Percentiles rank a stretch among this genome's conserved stretches.
These are phyloP conservation scores for Verticillium albo-atrum DNA, from an alignment of 2,329 filamentous ascomycete species.

Conservation along the genomic window DNA sequence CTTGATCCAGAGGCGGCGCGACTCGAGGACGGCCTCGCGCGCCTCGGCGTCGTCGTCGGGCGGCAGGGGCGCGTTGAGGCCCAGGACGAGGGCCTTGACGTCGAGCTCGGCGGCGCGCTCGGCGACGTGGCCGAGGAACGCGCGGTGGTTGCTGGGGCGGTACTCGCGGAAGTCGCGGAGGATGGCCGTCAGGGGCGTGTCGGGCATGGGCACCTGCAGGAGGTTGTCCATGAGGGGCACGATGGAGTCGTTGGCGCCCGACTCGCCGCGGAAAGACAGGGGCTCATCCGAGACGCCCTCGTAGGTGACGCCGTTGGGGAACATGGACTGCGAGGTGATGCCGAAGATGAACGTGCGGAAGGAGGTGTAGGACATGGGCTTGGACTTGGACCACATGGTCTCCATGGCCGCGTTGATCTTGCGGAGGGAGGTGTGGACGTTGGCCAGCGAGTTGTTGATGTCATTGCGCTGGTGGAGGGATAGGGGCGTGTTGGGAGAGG, in stretches of 20 bases:
- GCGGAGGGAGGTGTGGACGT: constrained; percentile 58
- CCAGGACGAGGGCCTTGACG: constrained; percentile 56
- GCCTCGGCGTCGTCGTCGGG: constrained; percentile 20
- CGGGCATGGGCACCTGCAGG: constrained; percentile 80
- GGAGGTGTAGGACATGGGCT: constrained; percentile 76
- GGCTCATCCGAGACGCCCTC: constrained; percentile 71
- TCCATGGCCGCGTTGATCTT: constrained; percentile 81
- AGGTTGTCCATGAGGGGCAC: constrained; percentile 87
- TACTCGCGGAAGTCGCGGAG: constrained; percentile 86
- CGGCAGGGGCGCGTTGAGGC: constrained; percentile 13
- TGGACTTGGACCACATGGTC: constrained; percentile 86
- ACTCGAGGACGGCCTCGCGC: constrained; percentile 44
- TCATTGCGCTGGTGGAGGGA: constrained; percentile 36
- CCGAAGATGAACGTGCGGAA: constrained; percentile 98
- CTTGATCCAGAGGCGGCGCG: constrained; percentile 57
- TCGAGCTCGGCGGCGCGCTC: constrained; percentile 42
- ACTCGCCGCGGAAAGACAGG: constrained; percentile 83
- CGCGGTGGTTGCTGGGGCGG: constrained; percentile 81
- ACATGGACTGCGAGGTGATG: constrained; percentile 91
- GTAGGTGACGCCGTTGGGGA: constrained; percentile 86
- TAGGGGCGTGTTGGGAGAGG: constrained; percentile 14
- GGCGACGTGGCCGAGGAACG: constrained; percentile 72
- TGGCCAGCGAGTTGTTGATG: constrained; percentile 61
- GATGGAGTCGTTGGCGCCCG: constrained; percentile 92
- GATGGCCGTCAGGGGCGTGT: constrained; percentile 84